Evolutionary conservation across 2,329 filamentous ascomycete species (phyloP).

Genomic region (Trichoderma koningii): DNA sequence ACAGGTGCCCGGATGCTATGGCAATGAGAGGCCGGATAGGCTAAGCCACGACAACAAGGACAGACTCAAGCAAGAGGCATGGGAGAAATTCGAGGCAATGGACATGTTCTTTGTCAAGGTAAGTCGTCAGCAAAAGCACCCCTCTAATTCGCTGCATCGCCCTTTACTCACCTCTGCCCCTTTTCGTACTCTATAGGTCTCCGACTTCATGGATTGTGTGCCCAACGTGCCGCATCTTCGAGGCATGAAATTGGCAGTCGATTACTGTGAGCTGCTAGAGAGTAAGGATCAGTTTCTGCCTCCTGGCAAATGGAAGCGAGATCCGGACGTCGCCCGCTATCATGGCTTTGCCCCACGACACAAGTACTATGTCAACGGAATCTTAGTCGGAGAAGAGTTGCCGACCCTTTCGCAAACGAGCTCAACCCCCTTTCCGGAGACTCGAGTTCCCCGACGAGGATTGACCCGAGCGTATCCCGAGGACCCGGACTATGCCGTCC

Average conservation of each 20-base stretch:
- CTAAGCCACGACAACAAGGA: slow-evolving; percentile 49
- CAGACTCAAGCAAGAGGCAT: slow-evolving; percentile 52
- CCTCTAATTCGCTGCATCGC: background rate
- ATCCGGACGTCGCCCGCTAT: slow-evolving; percentile 56
- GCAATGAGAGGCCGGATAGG: slow-evolving; percentile 46
- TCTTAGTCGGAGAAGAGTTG: slow-evolving; percentile 54
- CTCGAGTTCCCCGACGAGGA: slow-evolving; percentile 57
- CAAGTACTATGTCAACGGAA: slow-evolving; percentile 61
- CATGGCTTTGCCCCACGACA: slow-evolving; percentile 57
- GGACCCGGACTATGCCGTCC: slow-evolving; percentile 58
- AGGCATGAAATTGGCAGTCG: slow-evolving; percentile 56
- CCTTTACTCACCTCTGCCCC: background rate
- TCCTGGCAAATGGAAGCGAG: slow-evolving; percentile 59
- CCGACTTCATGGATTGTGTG: slow-evolving; percentile 62
- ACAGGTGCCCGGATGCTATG: slow-evolving; percentile 56
- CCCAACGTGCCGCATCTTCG: slow-evolving; percentile 61
- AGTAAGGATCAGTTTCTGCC: slow-evolving; percentile 49
- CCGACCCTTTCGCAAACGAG: slow-evolving; percentile 52
- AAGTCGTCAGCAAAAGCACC: slow-evolving; percentile 30
- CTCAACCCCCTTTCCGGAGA: slow-evolving; percentile 57
- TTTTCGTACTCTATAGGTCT: slow-evolving; percentile 47
- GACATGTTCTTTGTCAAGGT: slow-evolving; percentile 71
- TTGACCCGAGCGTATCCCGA: slow-evolving; percentile 55
- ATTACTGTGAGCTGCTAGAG: slow-evolving; percentile 62
- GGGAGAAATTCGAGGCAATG: slow-evolving; percentile 56